Conservation (phyloP, 148 eudicot genomes). For the Nepenthes mirabilis region DNA sequence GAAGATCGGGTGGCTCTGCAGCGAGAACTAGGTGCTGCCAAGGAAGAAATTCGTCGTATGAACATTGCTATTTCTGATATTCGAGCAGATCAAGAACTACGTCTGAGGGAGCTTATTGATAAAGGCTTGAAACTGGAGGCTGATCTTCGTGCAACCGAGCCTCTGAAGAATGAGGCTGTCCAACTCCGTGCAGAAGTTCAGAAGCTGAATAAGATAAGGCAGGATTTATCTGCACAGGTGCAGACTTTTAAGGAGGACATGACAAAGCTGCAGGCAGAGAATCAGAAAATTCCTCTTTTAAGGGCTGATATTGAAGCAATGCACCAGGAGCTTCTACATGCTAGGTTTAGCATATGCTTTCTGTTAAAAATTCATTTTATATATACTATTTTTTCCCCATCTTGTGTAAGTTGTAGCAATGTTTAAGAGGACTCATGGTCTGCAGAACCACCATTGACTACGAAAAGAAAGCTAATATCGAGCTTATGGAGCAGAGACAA, state of each 20-base stretch:
- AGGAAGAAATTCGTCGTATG: slow-evolving; percentile 73
- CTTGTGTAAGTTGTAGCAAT: not conserved
- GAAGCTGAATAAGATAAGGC: slow-evolving; percentile 47
- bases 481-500: slow-evolving; percentile 77
- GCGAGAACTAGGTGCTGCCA: slow-evolving; percentile 64
- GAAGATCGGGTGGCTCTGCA: slow-evolving; percentile 74
- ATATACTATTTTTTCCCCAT: not conserved
- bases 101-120: slow-evolving; percentile 73
- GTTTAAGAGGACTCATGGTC: not conserved
- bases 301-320: slow-evolving; percentile 59
- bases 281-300: slow-evolving; percentile 64
- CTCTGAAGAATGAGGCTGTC: slow-evolving; percentile 53
- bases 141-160: slow-evolving; percentile 75
- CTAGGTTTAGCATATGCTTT: slow-evolving; percentile 46
- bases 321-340: slow-evolving; percentile 74
- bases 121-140: slow-evolving; percentile 74
- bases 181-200: slow-evolving; percentile 64
- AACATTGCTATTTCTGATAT: slow-evolving; percentile 56
- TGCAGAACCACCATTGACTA: slow-evolving; percentile 70
- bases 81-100: slow-evolving; percentile 66
- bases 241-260: slow-evolving; percentile 64
- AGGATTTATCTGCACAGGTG: slow-evolving; percentile 58
- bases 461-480: slow-evolving; percentile 83
- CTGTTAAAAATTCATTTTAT: not conserved
- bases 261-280: slow-evolving; percentile 53